Evolutionary conservation across 1,284 basidiomycete species (phyloP), one percentile per base, ranked within the genome.

Genomic region (Cutaneotrichosporon daszewskae): DNA sequence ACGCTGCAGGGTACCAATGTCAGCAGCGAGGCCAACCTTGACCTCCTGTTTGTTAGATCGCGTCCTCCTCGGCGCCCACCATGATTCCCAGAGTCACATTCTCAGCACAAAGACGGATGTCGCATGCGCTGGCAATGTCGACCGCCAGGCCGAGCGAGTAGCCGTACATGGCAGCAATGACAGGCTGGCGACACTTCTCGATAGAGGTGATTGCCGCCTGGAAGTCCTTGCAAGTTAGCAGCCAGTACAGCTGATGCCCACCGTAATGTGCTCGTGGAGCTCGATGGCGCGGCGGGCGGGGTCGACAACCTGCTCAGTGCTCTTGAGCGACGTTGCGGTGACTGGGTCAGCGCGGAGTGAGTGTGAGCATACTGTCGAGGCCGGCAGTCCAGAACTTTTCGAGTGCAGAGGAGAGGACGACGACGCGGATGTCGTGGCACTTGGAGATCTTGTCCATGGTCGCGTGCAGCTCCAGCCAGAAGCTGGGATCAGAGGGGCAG

Each of bases 1-100:
- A 29, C 85, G 81, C 25, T 91, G 87, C 13, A 97, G 77, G 0
- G 87, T 84, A 3, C 91, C 91, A 37, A 94, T 84, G 65, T 95
- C 91, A 2, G 91, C 86, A 3, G 90, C 89, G 1, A 95, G 75
- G 0, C 87, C 90, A 8, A 90, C 79, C 59, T 91, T 87, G 8
- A 90, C 85, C 77, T 96, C 90, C 86, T 88, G 61, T 13, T 26
- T 13, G 22, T n/a, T 22, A 14, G 22, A 18, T 17, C 42, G 42
- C 23, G 35, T 4, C 22, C 35, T 11, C n/a, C 38, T 31, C 35
- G 44, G 29, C 25, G 52, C 70, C 33, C 36, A 83, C 86, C 72
- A 89, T 87, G 72, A 95, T 86, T 14, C 80, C 78, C 60, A 95
- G 88, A 2, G 63, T 59, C 0, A 80, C 69, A 51, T 82, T 75